Conservation (phyloP, 1,284 basidiomycete genomes). For the Chondrostereum purpureum region DNA sequence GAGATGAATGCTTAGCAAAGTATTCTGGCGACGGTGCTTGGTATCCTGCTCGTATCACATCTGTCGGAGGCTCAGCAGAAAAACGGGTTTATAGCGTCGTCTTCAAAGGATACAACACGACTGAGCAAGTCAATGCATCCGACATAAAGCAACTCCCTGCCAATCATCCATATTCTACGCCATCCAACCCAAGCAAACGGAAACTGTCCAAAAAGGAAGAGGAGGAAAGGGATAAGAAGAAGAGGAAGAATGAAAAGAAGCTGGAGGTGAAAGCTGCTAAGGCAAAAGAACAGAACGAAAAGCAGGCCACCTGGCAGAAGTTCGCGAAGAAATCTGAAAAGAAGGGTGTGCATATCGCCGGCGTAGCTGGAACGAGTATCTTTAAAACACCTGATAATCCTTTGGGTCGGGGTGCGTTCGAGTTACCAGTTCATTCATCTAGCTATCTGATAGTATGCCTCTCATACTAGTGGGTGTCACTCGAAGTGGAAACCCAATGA, state of each 20-base stretch:
- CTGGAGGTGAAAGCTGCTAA: slow-evolving; percentile 80
- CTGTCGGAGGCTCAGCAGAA: slow-evolving; percentile 79
- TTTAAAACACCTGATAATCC: slow-evolving; percentile 97
- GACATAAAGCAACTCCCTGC: slow-evolving; percentile 69
- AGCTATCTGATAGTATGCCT: slow-evolving; percentile 14
- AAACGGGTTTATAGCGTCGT: slow-evolving; percentile 89
- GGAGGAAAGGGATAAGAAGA: slow-evolving; percentile 87
- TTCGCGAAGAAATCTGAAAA: slow-evolving; percentile 96
- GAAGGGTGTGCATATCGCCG: slow-evolving; percentile 89
- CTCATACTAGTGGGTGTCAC: slow-evolving; percentile 78
- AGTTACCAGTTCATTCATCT: slow-evolving; percentile 19
- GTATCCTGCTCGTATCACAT: slow-evolving; percentile 90
- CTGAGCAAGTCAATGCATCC: slow-evolving; percentile 77
- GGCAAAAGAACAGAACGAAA: slow-evolving; percentile 82
- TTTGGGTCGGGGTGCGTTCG: slow-evolving; percentile 65
- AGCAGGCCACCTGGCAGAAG: slow-evolving; percentile 94
- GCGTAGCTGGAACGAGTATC: slow-evolving; percentile 84
- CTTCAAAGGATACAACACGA: slow-evolving; percentile 93
- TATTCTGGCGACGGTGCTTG: slow-evolving; percentile 86
- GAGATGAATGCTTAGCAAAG: slow-evolving; percentile 89
- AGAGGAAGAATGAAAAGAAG: slow-evolving; percentile 97
- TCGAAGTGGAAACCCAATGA: slow-evolving; percentile 91
- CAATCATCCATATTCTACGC: slow-evolving; percentile 36
- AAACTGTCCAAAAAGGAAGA: slow-evolving; percentile 78
- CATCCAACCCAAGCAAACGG: slow-evolving; percentile 54